A percentile compares a stretch with the other conserved stretches of the same genome.
Conservation (phyloP, 176 grass and related monocot genomes). For the Triticum timopheevii region DNA sequence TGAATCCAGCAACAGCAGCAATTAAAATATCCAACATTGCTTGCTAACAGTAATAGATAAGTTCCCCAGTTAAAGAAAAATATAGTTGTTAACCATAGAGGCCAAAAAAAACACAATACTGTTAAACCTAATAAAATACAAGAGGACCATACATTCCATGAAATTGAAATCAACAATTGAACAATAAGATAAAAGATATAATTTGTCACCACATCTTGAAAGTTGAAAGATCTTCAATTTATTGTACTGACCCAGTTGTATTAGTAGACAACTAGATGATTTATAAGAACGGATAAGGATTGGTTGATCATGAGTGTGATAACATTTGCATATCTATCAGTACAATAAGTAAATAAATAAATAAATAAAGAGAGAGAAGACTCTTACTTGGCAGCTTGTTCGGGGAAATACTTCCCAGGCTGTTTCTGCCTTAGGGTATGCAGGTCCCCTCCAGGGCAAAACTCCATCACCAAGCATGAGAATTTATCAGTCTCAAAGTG, state of each 20-base stretch:
- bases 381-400: conserved; percentile 73
- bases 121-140: neutral
- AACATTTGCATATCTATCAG: neutral
- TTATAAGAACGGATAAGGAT: conserved; percentile 6
- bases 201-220: neutral
- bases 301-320: neutral
- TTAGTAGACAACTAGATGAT: conserved; percentile 13
- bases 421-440: conserved; percentile 78
- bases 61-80: neutral
- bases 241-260: neutral
- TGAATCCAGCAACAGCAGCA: neutral
- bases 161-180: conserved; percentile 11
- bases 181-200: neutral
- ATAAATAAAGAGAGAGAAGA: neutral
- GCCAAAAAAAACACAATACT: neutral
- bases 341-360: neutral
- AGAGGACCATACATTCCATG: neutral
- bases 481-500: conserved; percentile 88
- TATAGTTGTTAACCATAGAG: neutral
- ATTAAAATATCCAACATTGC: neutral
- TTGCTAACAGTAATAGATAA: neutral
- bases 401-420: conserved; percentile 67
- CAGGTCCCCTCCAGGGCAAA: conserved; percentile 80
- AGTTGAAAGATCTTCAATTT: neutral
- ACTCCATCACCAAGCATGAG: conserved; percentile 91